phyloP scores from a whole-genome alignment of 257 asterid species.

The Nicotiana otophora region DNA sequence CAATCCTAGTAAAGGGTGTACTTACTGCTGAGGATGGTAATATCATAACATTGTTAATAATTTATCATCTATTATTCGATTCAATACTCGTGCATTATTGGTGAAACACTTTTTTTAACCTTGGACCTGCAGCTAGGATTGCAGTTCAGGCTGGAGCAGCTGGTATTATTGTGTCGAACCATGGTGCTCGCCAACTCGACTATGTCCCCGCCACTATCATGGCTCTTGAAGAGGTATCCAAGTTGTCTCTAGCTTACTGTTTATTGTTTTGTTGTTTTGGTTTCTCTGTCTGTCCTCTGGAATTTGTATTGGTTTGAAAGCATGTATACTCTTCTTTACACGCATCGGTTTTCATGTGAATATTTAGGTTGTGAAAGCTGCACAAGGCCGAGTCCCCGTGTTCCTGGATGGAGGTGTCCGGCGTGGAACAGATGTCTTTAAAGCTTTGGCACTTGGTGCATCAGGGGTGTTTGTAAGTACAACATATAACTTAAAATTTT shows the following conservation, averaged over 20 bases:
- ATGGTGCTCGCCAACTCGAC: constrained; percentile 98
- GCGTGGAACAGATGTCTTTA: constrained; percentile 93
- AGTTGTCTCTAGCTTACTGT: not conserved
- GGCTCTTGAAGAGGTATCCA: constrained; percentile 80
- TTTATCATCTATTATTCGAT: not conserved
- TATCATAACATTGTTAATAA: not conserved
- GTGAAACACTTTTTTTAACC: not conserved
- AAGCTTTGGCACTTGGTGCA: constrained; percentile 96
- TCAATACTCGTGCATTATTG: not conserved
- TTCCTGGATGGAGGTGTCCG: constrained; percentile 96
- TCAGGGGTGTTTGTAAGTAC: constrained; percentile 85
- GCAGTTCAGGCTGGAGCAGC: constrained; percentile 88
- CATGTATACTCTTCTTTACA: not conserved
- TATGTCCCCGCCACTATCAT: constrained; percentile 80
- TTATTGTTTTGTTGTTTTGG: not conserved
- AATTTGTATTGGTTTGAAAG: not conserved
- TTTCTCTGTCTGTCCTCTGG: not conserved
- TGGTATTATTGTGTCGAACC: constrained; percentile 89
- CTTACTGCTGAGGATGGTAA: constrained; percentile 91
- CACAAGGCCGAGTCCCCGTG: constrained; percentile 86
- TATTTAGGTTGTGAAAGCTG: constrained; percentile 81
- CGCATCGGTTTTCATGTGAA: not conserved
- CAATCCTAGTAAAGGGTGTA: constrained; percentile 92
- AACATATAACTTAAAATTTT: not conserved
- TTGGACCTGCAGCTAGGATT: constrained; percentile 51